Percentiles rank a stretch among this genome's conserved stretches.
Conservation (phyloP, 2,329 filamentous ascomycete genomes). For the Beauveria sp. region DNA sequence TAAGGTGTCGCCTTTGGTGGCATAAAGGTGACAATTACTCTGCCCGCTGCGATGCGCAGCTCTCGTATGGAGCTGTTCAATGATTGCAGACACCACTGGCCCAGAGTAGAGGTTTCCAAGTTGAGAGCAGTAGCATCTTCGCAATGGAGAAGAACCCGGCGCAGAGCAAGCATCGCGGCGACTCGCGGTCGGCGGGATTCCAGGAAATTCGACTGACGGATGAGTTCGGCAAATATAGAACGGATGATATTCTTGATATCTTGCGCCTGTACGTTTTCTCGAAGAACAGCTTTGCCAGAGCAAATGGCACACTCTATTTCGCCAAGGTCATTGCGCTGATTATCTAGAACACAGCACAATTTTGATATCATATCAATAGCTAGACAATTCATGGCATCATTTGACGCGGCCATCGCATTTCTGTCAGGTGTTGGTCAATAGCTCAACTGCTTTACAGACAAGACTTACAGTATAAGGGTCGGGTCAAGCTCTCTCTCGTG, state of each 20-base stretch:
- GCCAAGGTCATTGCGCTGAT: background rate
- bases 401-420: background rate
- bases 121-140: conserved; percentile 52
- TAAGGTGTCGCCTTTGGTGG: conserved; percentile 19
- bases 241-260: conserved; percentile 31
- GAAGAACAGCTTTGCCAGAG: background rate
- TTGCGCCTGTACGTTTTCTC: background rate
- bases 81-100: conserved; percentile 74
- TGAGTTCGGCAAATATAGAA: conserved; percentile 37
- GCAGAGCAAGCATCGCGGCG: conserved; percentile 63
- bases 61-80: conserved; percentile 80
- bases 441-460: background rate
- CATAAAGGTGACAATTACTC: conserved; percentile 60
- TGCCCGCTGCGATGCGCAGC: conserved; percentile 70
- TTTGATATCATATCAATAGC: conserved; percentile 8
- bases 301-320: conserved; percentile 1
- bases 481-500: background rate
- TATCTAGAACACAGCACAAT: background rate
- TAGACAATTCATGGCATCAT: conserved; percentile 4
- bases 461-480: background rate
- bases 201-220: conserved; percentile 37
- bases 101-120: conserved; percentile 58
- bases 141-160: conserved; percentile 62
- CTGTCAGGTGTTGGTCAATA: background rate
- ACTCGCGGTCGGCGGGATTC: conserved; percentile 57